Conservation (phyloP, 1,284 basidiomycete genomes). For the Stereum hirsutum region DNA sequence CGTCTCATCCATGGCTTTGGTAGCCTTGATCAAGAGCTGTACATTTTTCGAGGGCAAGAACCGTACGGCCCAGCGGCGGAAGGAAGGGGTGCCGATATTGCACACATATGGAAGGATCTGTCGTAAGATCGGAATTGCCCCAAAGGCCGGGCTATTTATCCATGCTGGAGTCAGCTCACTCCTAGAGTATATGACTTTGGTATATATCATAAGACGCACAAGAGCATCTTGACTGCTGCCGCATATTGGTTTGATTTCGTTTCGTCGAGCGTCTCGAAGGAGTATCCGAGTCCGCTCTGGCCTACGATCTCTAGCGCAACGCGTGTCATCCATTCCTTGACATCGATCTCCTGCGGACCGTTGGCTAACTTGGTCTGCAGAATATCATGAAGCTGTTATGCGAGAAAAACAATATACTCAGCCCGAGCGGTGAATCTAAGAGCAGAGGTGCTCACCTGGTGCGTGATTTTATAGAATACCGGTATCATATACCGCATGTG, state of each 20-base stretch:
- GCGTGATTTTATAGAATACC: constrained; percentile 14
- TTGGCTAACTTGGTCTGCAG: neutral
- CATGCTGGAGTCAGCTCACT: neutral
- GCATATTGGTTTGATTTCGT: constrained; percentile 17
- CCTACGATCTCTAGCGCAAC: constrained; percentile 18
- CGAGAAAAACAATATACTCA: neutral
- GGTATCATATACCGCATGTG: constrained; percentile 18
- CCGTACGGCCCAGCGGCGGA: constrained; percentile 23
- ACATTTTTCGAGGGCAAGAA: constrained; percentile 21
- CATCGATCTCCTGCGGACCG: neutral
- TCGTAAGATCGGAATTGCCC: constrained; percentile 24
- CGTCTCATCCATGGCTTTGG: constrained; percentile 25
- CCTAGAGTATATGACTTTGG: neutral
- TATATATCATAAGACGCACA: constrained; percentile 14
- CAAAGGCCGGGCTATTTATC: neutral
- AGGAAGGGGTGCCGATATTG: neutral
- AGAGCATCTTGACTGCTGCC: constrained; percentile 16
- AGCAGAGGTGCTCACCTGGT: constrained; percentile 8
- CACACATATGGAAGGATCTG: constrained; percentile 14
- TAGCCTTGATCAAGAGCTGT: constrained; percentile 21
- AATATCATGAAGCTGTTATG: neutral
- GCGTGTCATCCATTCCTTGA: constrained; percentile 20
- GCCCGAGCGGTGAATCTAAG: neutral
- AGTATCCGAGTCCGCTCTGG: constrained; percentile 23
- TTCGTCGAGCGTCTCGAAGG: constrained; percentile 22